phyloP scores from a whole-genome alignment of 2,329 filamentous ascomycete species.

The Aspergillus proliferans region DNA sequence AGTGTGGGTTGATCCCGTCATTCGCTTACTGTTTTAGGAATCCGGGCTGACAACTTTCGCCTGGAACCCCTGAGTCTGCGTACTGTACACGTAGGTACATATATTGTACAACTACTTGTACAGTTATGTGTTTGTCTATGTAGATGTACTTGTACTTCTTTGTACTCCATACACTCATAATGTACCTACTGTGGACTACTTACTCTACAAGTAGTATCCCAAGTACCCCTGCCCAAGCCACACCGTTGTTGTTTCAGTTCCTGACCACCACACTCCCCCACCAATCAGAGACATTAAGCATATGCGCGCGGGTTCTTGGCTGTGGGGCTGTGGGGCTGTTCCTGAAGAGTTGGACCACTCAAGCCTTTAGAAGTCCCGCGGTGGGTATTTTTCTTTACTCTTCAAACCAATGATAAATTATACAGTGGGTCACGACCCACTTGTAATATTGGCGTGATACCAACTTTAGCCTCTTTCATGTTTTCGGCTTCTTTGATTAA shows the following conservation, averaged over 20 bases:
- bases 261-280: too few species aligned
- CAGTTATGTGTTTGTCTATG: too few species aligned
- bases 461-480: slow-evolving; percentile 2
- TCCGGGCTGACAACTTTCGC: not conserved
- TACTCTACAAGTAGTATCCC: too few species aligned
- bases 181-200: too few species aligned
- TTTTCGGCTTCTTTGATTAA: not conserved
- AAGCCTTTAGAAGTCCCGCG: not conserved
- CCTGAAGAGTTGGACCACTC: not conserved
- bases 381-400: not conserved
- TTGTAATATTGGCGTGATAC: not conserved
- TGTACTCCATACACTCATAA: too few species aligned
- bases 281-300: not conserved
- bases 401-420: not conserved
- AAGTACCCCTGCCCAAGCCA: not conserved
- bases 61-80: too few species aligned
- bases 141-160: too few species aligned
- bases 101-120: too few species aligned
- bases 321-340: not conserved
- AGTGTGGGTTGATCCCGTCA: slow-evolving; percentile 10
- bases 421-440: not conserved
- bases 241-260: not conserved
- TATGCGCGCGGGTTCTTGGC: not conserved
- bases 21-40: slow-evolving; percentile 9
- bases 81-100: too few species aligned